phyloP scores from a whole-genome alignment of 2,329 filamentous ascomycete genomes.

The Trichoderma sp. region DNA sequence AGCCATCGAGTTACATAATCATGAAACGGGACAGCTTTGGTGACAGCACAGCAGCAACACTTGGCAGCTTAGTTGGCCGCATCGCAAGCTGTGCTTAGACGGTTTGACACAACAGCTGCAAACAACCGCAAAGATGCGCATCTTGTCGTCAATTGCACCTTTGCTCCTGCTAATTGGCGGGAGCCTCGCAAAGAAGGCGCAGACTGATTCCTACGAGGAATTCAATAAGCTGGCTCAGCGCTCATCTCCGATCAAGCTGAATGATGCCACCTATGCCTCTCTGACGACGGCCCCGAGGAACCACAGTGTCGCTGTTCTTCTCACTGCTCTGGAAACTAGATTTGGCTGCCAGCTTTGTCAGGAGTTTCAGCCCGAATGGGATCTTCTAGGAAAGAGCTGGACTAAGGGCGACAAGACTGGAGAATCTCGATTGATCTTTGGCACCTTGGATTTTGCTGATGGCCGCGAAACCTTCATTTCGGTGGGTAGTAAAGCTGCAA shows the following conservation, averaged over 20 bases:
- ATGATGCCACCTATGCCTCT: slow-evolving; percentile 72
- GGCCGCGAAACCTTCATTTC: slow-evolving; percentile 85
- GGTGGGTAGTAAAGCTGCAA: slow-evolving; percentile 52
- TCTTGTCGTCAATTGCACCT: slow-evolving; percentile 64
- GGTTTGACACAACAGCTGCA: slow-evolving; percentile 20
- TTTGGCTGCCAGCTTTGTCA: slow-evolving; percentile 85
- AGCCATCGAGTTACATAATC: background rate
- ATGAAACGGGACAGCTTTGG: background rate
- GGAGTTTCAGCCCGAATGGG: slow-evolving; percentile 94
- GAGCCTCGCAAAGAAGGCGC: slow-evolving; percentile 62
- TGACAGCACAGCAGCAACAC: slow-evolving; percentile 17
- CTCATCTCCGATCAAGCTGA: slow-evolving; percentile 71
- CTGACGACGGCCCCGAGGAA: slow-evolving; percentile 78
- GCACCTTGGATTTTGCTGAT: slow-evolving; percentile 82
- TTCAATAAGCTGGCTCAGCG: slow-evolving; percentile 69
- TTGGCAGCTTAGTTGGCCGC: slow-evolving; percentile 10
- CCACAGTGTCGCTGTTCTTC: slow-evolving; percentile 77
- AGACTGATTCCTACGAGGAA: slow-evolving; percentile 66
- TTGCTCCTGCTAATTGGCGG: slow-evolving; percentile 62
- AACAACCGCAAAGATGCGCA: slow-evolving; percentile 61
- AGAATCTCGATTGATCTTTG: slow-evolving; percentile 74
- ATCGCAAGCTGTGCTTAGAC: background rate
- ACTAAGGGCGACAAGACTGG: slow-evolving; percentile 76
- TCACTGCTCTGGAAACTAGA: slow-evolving; percentile 81
- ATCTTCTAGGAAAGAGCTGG: slow-evolving; percentile 84